Conservation (phyloP, 345 rosid genomes). For the Bretschneidera sinensis region DNA sequence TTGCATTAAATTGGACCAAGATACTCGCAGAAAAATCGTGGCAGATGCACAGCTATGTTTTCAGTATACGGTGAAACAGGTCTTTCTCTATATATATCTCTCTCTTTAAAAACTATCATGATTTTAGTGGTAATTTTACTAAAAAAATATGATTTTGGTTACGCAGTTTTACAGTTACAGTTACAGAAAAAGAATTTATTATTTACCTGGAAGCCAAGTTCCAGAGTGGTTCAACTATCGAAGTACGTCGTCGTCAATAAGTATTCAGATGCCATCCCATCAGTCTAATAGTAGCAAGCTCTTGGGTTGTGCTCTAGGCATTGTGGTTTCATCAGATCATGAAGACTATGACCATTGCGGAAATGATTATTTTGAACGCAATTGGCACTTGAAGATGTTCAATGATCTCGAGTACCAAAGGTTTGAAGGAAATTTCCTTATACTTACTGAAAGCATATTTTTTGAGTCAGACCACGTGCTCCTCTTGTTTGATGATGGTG, state of each 20-base stretch:
- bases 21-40: neutral
- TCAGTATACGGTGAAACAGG: neutral
- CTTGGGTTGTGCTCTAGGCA: neutral
- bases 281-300: too few relatives aligned
- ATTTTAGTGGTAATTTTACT: too few relatives aligned
- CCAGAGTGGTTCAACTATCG: conserved; percentile 11
- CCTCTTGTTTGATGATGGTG: too few relatives aligned
- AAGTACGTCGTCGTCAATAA: neutral
- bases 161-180: too few relatives aligned
- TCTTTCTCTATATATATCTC: neutral
- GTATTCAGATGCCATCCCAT: neutral
- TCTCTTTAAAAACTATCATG: neutral
- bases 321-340: conserved; percentile 5
- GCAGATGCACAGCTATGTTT: neutral
- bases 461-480: too few relatives aligned
- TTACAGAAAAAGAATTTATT: neutral
- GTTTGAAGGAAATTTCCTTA: too few relatives aligned
- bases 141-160: too few relatives aligned
- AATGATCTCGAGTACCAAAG: too few relatives aligned
- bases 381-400: too few relatives aligned
- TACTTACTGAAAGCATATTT: too few relatives aligned
- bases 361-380: too few relatives aligned
- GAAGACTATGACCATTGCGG: neutral
- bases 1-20: neutral
- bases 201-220: conserved; percentile 16